Base-by-base conservation (phyloP, 2,329 filamentous ascomycete genomes). In the Diaporthe citriasiana region DNA sequence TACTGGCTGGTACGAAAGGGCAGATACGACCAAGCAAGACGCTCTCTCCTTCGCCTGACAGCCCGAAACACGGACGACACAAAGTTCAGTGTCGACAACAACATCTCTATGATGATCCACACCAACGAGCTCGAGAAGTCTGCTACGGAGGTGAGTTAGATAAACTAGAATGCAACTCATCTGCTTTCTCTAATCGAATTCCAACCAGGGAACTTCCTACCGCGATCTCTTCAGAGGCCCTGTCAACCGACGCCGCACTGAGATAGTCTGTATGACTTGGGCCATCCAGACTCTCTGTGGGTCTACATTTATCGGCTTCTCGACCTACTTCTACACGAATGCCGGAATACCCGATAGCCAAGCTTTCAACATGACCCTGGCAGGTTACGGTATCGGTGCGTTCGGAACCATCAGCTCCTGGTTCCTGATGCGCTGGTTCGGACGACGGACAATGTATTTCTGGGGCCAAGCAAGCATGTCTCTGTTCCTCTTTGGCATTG, bases 31-130 rank as follows among this genome's bases (percentile, higher is more conserved):
- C 80, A 79, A 9, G 84, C 84, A 0, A 79, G 80, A 60, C 77
- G 79, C 25, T 79, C 82, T 0, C 73, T 86, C 4, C 77, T 79
- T 27, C 79, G 82, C 15, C 79, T 84, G 3, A 81, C 79, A 3
- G 38, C 45, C 25, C 47, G 45, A 33, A 78, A 72, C 42, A 78
- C 73, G 55, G 76, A 70, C 50, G 78, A 73, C 47, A 47, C 10
- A 22, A 78, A 76, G 40, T 86, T 87, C 76, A 84, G 88, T 75
- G 79, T 81, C 5, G 85, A 89, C 73, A 83, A 87, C 74, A 85
- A 85, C 0, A 79, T 91, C 15, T 86, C 88, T 22, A 85, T 90
- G 85, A 89, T 90, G 77, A 83, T 85, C 47, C 84, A 89, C 75
- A 90, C 88, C 9, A 87, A 89, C 75, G 83, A 86, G 78, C 79